Evolutionary conservation across 2,329 filamentous ascomycete species (phyloP), one percentile per base, ranked within the genome.

Genomic region (Fusarium mexicanum): DNA sequence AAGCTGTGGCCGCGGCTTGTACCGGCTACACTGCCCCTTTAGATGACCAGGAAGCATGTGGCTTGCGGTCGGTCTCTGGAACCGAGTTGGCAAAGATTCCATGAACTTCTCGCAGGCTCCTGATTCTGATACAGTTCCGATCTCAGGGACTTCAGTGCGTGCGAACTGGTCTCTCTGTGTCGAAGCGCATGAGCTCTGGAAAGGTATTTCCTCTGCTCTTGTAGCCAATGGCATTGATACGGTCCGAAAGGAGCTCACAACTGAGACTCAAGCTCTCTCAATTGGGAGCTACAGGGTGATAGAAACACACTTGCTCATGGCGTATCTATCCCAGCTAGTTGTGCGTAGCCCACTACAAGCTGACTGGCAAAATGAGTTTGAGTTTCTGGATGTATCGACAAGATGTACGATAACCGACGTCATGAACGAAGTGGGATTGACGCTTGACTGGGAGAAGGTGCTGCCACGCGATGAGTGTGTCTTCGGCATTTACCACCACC

Each of bases 401-500:
- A 10, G 22, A n/a, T 2, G 22, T 7, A 6, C 14, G 22, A n/a
- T n/a, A 43, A 43, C 2, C 3, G 40, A 1, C 6, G 1, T 43
- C 22, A 0, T n/a, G 38, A 14, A 0, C 12, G 12, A n/a, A 41
- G 40, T 4, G 4, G 40, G 20, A 5, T 2, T 8, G 20, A 41
- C 40, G 4, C 40, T n/a, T 5, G 40, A 41, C 20, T 41, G 0
- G 0, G 40, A n/a, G 3, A 41, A 22, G 0, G 2, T 41, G 12
- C 38, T 14, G 38, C 12, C 7, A 41, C 4, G 1, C 12, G 7
- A 22, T n/a, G 38, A 2, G 1, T 3, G 0, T 40, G 12, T 5
- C 38, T 40, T 40, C 3, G 38, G 38, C 12, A 41, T 41, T 41
- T 41, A 41, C 38, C 38, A 41, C 0, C 12, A 41, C 20, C 40